Base-by-base conservation (phyloP, 2,329 filamentous ascomycete genomes). In the Talaromyces sp. region DNA sequence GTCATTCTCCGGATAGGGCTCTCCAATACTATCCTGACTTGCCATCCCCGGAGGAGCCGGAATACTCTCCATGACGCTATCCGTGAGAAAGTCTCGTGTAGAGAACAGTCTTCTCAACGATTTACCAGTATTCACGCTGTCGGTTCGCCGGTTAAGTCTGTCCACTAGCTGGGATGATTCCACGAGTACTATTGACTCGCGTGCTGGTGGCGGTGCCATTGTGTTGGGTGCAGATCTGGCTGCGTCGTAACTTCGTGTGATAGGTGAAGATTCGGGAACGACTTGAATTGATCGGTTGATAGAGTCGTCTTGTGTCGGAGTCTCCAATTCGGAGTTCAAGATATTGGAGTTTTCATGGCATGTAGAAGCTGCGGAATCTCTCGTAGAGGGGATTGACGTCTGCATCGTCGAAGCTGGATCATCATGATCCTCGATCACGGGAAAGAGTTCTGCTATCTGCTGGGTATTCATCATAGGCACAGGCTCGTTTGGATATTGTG, bases 21-120 rank as follows among this genome's bases (percentile, higher is more conserved):
- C 77, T 39, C 75, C 74, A 33, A 76, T 70, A 68, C 73, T 78
- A 61, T 77, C 75, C 66, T 79, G 76, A 61, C 76, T 80, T 7
- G 72, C 72, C 68, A 73, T 72, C 73, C 77, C 78, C 19, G 77
- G 71, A 3, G 78, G 78, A n/a, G 77, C 62, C 7, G 78, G 76
- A 58, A 80, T 70, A 66, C 78, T 80, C 61, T 80, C 78, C 78
- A 80, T 79, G 19, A 80, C 71, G 65, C 77, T 80, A 2, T 78
- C 78, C 0, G 78, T 77, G 31, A 80, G 67, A 50, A 79, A 70
- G 49, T 79, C 76, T 57, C 75, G 77, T 3, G 71, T 69, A 11
- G 73, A 73, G 7, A 80, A 56, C 2, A 78, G 63, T 19, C 52
- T 62, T 35, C 66, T 70, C 33, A 67, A 64, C 22, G 66, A 67